phyloP scores from a whole-genome alignment of 495 filamentous ascomycete species.

The Aspergillus cavernicola region DNA sequence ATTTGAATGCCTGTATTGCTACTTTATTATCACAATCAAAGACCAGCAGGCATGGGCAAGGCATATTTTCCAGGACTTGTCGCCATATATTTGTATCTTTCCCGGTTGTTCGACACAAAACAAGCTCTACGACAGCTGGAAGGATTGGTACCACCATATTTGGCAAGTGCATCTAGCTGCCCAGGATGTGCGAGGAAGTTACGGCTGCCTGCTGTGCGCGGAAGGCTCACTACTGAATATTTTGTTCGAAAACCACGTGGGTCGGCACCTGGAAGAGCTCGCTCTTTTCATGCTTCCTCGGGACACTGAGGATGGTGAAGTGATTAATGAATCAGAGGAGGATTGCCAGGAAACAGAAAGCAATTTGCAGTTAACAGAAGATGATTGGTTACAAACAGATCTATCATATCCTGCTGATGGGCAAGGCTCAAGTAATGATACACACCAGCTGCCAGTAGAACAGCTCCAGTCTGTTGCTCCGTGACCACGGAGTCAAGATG shows the following conservation, averaged over 20 bases:
- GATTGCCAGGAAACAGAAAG: no score
- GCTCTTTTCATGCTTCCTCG: not conserved
- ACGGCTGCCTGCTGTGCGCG: constrained; percentile 12
- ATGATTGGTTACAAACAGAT: no score
- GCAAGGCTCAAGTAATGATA: no score
- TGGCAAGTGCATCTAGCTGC: constrained; percentile 6
- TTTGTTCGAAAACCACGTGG: constrained; percentile 15
- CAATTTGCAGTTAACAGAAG: no score
- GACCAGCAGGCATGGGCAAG: constrained; percentile 16
- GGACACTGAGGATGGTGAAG: no score
- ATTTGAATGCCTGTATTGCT: constrained; percentile 32
- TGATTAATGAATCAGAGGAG: no score
- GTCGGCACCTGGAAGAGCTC: constrained; percentile 20
- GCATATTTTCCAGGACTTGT: constrained; percentile 30
- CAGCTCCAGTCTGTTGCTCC: no score
- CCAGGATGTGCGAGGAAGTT: not conserved
- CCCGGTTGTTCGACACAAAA: constrained; percentile 16
- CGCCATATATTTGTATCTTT: constrained; percentile 26
- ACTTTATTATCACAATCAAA: constrained; percentile 15
- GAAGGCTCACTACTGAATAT: not conserved
- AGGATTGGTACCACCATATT: constrained; percentile 24
- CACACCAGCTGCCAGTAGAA: no score
- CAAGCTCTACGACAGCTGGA: constrained; percentile 21
- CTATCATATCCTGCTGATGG: no score
- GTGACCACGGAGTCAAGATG: no score